These are phyloP conservation scores for Cyclostephanos invisitatus DNA, from an alignment of 108 stramenopile genomes.

Conservation along the genomic window DNA sequence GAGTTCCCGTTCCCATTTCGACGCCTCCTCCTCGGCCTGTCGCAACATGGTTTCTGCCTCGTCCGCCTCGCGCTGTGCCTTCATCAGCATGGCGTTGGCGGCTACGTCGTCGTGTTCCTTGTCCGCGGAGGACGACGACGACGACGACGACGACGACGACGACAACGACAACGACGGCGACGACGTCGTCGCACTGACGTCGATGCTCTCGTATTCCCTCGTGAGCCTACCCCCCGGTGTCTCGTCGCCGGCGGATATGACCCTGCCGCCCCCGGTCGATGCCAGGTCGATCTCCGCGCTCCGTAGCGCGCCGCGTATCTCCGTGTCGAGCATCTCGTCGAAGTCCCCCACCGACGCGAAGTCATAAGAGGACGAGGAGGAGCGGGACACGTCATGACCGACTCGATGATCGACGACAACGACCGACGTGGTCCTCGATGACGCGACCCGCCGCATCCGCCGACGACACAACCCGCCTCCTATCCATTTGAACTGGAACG, in stretches of 20 bases:
- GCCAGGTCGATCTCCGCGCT: slow-evolving; percentile 18
- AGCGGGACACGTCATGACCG: too few species aligned
- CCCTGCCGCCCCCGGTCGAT: not conserved
- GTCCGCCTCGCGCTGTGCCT: slow-evolving; percentile 25
- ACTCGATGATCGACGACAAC: too few species aligned
- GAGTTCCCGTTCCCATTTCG: slow-evolving; percentile 20
- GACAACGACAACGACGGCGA: too few species aligned
- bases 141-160: too few species aligned
- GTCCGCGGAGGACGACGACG: not conserved
- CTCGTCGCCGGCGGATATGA: not conserved
- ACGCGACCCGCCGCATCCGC: too few species aligned
- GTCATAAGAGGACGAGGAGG: too few species aligned
- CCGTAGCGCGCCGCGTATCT: slow-evolving; percentile 24
- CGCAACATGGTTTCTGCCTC: slow-evolving; percentile 17
- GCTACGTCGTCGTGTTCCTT: not conserved
- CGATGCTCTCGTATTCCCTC: slow-evolving; percentile 29
- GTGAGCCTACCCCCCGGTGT: slow-evolving; percentile 20
- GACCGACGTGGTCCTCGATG: too few species aligned
- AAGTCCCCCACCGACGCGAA: slow-evolving; percentile 22
- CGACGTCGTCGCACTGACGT: slow-evolving; percentile 1
- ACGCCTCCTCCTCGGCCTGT: slow-evolving; percentile 23
- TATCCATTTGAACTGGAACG: too few species aligned
- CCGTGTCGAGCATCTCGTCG: slow-evolving; percentile 17
- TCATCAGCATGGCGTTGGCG: slow-evolving; percentile 6
- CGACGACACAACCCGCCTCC: too few species aligned